Base-by-base conservation (phyloP, 805 yeast species). In the Lachancea sp. region DNA sequence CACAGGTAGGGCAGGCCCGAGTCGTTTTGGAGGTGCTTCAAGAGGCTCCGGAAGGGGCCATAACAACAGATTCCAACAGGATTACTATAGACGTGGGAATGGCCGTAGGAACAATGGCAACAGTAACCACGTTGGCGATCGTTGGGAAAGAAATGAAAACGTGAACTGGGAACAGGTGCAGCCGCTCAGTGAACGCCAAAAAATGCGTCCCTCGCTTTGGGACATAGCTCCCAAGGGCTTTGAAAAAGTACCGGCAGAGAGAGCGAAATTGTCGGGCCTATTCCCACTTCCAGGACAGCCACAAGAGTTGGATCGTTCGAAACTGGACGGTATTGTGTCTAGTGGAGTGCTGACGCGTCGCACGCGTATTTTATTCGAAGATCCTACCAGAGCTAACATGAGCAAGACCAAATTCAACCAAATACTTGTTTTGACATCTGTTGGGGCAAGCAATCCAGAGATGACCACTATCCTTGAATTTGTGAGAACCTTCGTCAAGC, bases 251-350 rank as follows among this genome's bases (percentile, higher is more conserved):
- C 74, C 85, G 1, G 84, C 93, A 0, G 85, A 81, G 49, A 70
- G 82, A 48, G 95, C 93, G 5, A 88, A 87, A 55, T 66, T 84
- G 15, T 76, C 87, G 1, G 95, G 95, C 0, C 62, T 85, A 2
- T 88, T 87, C 55, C 87, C 90, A 2, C 68, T 77, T 15, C 91
- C 93, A 1, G 89, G 89, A 3, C 73, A 71, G 50, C 79, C 79
- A 0, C 60, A 55, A 47, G 56, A 55, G 15, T 46, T 66, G 25
- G 68, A 66, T 44, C 57, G 59, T 7, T 55, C 66, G 6, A 55
- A 58, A 35, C 44, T 62, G 18, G 60, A 63, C 46, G 66, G 66
- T 13, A 49, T 62, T 3, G 65, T 62, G 3, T 46, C 47, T 11
- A 55, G 59, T 30, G 67, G 66, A 27, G 63, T 57, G 34, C 42